Base-by-base conservation (phyloP, 2,329 filamentous ascomycete genomes). In the Penicillium sclerotiorum region DNA sequence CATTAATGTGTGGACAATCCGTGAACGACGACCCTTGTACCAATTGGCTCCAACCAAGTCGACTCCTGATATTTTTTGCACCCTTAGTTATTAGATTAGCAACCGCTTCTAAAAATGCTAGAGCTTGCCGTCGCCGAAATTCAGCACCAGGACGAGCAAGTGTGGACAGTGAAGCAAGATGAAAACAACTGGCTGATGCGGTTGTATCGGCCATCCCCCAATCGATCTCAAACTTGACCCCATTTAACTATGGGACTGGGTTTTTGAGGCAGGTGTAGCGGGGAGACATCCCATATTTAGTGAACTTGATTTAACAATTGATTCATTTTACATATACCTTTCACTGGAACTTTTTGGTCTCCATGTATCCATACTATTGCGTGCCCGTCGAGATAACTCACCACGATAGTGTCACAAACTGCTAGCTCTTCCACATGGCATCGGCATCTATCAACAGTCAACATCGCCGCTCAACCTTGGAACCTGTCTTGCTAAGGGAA, bases 131-230 rank as follows among this genome's bases (percentile, higher is more conserved):
- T 75, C 71, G 71, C 65, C 75, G 67, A 73, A 70, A 68, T 70
- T 56, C 50, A 69, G 63, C 63, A 70, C 69, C 69, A 78, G 76
- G 76, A 73, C 74, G 76, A 64, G 74, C 73, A 71, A 76, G 79
- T 80, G 79, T 81, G 77, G 79, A 81, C 76, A 76, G 64, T 71
- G 78, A 80, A 81, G 79, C 79, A 75, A 81, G 71, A 81, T 68
- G 66, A 70, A 77, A 54, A 70, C 51, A 57, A 60, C 58, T 49
- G 51, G 62, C 57, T 62, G 60, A 47, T 58, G 51, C 53, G 46
- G 49, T 56, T 21, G 53, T 52, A 54, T 50, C 55, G 55, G 62
- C 60, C 62, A 56, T 72, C 69, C 71, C 64, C 62, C 67, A 65
- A 60, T 64, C 63, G 62, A 61, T 62, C 62, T 66, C 63, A 62